phyloP scores from a whole-genome alignment of 306 rosid genomes.

The Fagus sylvatica region DNA sequence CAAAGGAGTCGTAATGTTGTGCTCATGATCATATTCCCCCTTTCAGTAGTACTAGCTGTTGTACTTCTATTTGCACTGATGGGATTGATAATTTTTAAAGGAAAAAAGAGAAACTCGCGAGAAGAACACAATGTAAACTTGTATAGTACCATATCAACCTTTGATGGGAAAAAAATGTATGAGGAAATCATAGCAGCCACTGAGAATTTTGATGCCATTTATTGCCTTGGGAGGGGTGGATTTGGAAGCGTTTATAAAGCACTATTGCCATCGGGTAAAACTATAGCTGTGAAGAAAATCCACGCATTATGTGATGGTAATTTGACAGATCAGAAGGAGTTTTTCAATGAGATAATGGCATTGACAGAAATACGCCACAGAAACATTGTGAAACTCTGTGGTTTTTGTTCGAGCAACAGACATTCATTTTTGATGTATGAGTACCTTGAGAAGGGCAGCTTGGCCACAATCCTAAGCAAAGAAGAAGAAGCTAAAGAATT shows the following conservation, averaged over 20 bases:
- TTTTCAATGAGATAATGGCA: slow-evolving; percentile 29
- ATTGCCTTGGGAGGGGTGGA: slow-evolving; percentile 36
- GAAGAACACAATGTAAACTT: neutral
- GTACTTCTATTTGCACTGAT: neutral
- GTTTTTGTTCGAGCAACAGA: slow-evolving; percentile 13
- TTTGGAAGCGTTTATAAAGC: slow-evolving; percentile 30
- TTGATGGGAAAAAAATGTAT: slow-evolving; percentile 18
- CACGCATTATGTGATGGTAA: neutral
- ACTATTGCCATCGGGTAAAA: neutral
- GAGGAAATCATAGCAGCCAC: slow-evolving; percentile 30
- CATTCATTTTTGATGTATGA: slow-evolving; percentile 30
- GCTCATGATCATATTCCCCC: neutral
- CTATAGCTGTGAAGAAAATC: slow-evolving; percentile 21
- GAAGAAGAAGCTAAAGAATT: slow-evolving; percentile 14
- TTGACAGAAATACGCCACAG: slow-evolving; percentile 25
- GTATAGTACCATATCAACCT: neutral
- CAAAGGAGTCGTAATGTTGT: neutral
- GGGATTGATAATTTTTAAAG: neutral
- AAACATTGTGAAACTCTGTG: slow-evolving; percentile 26
- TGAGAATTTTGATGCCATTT: slow-evolving; percentile 11
- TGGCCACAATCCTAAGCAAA: neutral
- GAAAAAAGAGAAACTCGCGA: neutral
- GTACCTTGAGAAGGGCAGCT: slow-evolving; percentile 23
- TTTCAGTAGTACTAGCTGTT: neutral
- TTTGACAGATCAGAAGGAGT: slow-evolving; percentile 12